phyloP scores from a whole-genome alignment of 371 early-diverging fungal species.

The Mortierella sp. region DNA sequence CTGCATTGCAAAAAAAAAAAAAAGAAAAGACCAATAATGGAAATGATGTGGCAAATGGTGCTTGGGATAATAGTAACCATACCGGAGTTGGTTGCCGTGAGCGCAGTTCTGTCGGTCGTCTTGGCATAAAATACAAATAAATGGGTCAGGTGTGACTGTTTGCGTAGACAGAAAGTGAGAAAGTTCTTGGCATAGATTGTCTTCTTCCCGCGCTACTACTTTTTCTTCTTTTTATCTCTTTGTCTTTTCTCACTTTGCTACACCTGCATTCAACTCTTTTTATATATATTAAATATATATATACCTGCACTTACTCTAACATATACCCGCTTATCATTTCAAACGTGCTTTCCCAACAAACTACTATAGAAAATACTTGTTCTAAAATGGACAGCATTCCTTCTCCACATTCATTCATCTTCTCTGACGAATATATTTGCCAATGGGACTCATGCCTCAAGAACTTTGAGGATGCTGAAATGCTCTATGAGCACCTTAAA shows the following conservation, averaged over 20 bases:
- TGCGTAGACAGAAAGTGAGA: not conserved
- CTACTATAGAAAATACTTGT: not conserved
- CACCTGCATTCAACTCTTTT: not conserved
- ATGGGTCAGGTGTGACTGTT: conserved; percentile 1
- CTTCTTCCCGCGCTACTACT: not conserved
- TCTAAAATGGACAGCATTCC: conserved; percentile 18
- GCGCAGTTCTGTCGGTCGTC: not conserved
- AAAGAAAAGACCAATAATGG: no score
- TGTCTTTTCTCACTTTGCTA: not conserved
- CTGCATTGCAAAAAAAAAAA: no score
- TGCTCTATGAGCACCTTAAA: conserved; percentile 86
- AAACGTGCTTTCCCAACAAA: no score
- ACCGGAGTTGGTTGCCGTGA: no score
- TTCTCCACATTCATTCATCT: conserved; percentile 46
- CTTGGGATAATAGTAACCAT: no score
- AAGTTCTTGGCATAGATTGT: conserved; percentile 17
- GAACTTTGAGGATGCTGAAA: conserved; percentile 80
- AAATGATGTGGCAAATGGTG: no score
- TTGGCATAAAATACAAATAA: conserved; percentile 1
- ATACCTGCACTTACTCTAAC: no score
- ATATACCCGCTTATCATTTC: not conserved
- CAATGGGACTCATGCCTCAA: conserved; percentile 65
- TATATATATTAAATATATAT: not conserved
- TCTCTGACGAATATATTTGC: conserved; percentile 59
- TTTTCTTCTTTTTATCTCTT: not conserved